A percentile compares a stretch with the other conserved stretches of the same genome.
These are phyloP conservation scores for Rhodamnia argentea DNA, from an alignment of 345 rosid species.

Conservation along the genomic window DNA sequence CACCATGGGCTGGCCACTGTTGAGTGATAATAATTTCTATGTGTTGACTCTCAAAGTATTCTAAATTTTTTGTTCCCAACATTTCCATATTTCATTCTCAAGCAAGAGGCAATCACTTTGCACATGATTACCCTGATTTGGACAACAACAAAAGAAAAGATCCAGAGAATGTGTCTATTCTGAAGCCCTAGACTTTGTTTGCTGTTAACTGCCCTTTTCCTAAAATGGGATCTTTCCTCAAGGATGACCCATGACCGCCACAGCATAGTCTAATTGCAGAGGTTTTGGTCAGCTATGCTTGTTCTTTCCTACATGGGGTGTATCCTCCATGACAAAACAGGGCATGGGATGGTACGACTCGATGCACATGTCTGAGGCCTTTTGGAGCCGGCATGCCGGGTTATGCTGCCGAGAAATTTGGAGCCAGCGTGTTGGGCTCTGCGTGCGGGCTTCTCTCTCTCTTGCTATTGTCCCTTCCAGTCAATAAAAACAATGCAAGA, in stretches of 20 bases:
- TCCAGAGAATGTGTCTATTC: background rate
- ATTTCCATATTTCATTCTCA: background rate
- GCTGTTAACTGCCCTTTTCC: background rate
- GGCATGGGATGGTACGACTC: background rate
- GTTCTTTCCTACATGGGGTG: background rate
- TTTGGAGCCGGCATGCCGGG: background rate
- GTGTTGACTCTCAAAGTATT: background rate
- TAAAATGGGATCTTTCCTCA: background rate
- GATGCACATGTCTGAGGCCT: background rate
- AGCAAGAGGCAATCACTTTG: background rate
- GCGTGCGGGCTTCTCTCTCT: background rate
- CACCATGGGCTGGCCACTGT: background rate
- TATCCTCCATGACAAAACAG: background rate
- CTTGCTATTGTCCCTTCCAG: background rate
- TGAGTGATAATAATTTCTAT: background rate
- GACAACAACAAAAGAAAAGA: background rate
- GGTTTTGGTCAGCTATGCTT: background rate
- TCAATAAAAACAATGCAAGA: background rate
- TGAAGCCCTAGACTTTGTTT: background rate
- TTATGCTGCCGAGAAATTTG: background rate
- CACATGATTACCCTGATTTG: background rate
- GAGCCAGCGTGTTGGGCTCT: background rate
- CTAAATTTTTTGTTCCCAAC: background rate
- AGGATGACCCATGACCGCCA: background rate
- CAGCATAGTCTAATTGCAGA: background rate